Percentiles rank a stretch among this genome's conserved stretches.
phyloP scores from a whole-genome alignment of 106 monocot genomes.

The Acorus calamus region DNA sequence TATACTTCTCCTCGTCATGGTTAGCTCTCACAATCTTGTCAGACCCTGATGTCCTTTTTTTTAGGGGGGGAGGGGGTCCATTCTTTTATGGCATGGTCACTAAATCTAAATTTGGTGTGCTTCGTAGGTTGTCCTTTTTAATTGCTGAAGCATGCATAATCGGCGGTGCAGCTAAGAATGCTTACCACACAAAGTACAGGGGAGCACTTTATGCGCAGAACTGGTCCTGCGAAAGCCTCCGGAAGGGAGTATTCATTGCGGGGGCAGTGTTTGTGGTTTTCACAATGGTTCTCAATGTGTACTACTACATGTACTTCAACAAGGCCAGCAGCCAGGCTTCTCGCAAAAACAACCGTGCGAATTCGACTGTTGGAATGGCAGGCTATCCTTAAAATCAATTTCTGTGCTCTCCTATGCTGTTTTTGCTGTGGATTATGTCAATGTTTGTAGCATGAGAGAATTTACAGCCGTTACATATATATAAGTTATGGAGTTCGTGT shows the following conservation, averaged over 20 bases:
- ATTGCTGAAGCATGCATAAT: constrained; percentile 71
- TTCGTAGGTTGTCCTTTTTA: constrained; percentile 68
- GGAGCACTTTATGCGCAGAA: constrained; percentile 69
- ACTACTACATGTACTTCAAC: constrained; percentile 91
- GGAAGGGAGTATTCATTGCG: constrained; percentile 94
- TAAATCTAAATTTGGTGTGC: too few relatives aligned
- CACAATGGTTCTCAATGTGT: constrained; percentile 92
- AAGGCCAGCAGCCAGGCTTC: constrained; percentile 62
- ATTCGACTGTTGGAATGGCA: constrained; percentile 58
- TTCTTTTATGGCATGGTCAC: too few relatives aligned
- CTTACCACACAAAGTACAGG: constrained; percentile 93
- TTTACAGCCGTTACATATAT: too few relatives aligned
- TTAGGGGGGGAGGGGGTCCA: too few relatives aligned
- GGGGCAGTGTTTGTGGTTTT: constrained; percentile 86
- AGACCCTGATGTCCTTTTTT: too few relatives aligned
- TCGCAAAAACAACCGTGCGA: constrained; percentile 37
- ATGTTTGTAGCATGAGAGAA: too few relatives aligned
- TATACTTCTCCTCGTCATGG: constrained; percentile 90
- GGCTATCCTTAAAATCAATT: constrained; percentile 20
- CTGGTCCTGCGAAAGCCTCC: constrained; percentile 85
- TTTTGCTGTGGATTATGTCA: too few relatives aligned
- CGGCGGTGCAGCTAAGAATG: constrained; percentile 93
- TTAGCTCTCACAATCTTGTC: constrained; percentile 10
- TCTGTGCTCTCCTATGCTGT: too few relatives aligned
- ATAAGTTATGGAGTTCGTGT: too few relatives aligned